Evolutionary conservation across 2,329 filamentous ascomycete genomes (phyloP).

Genomic region (Phialophora expanda): DNA sequence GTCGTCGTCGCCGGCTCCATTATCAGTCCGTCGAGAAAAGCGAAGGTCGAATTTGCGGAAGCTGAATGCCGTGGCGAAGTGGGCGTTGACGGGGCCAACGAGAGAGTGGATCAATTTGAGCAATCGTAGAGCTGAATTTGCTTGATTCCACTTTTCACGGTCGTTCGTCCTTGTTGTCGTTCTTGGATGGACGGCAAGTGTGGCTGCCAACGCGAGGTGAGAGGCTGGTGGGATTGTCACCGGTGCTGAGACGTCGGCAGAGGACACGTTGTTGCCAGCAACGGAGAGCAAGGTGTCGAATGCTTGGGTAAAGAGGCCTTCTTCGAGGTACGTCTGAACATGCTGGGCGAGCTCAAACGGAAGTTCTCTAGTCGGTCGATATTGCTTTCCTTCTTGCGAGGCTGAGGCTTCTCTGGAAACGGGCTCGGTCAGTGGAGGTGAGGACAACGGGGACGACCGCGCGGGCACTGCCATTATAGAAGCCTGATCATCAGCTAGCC

Average conservation of each 20-base stretch:
- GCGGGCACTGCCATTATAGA: slow-evolving; percentile 11
- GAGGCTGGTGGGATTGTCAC: slow-evolving; percentile 71
- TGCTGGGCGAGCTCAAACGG: slow-evolving; percentile 69
- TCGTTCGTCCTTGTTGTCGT: slow-evolving; percentile 75
- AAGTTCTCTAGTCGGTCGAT: slow-evolving; percentile 62
- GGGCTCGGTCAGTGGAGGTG: slow-evolving; percentile 23
- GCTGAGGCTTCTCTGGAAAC: slow-evolving; percentile 15
- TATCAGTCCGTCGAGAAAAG: slow-evolving; percentile 17
- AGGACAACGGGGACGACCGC: slow-evolving; percentile 28
- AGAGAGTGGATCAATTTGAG: slow-evolving; percentile 69
- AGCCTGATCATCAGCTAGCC: neutral
- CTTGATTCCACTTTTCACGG: slow-evolving; percentile 64
- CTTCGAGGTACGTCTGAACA: slow-evolving; percentile 74
- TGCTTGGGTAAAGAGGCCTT: slow-evolving; percentile 70
- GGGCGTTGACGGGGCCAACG: slow-evolving; percentile 72
- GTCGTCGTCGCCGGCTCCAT: slow-evolving; percentile 38
- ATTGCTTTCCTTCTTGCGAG: slow-evolving; percentile 41
- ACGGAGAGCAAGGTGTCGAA: slow-evolving; percentile 69
- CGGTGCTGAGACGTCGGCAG: slow-evolving; percentile 48
- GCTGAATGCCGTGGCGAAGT: slow-evolving; percentile 72
- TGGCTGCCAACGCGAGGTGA: slow-evolving; percentile 77
- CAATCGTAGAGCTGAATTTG: slow-evolving; percentile 71
- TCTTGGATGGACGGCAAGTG: slow-evolving; percentile 78
- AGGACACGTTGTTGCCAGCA: slow-evolving; percentile 58
- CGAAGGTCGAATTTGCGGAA: slow-evolving; percentile 57